Conservation (phyloP, 192 early-diverging fungal species). For the Coemansia sp. region DNA sequence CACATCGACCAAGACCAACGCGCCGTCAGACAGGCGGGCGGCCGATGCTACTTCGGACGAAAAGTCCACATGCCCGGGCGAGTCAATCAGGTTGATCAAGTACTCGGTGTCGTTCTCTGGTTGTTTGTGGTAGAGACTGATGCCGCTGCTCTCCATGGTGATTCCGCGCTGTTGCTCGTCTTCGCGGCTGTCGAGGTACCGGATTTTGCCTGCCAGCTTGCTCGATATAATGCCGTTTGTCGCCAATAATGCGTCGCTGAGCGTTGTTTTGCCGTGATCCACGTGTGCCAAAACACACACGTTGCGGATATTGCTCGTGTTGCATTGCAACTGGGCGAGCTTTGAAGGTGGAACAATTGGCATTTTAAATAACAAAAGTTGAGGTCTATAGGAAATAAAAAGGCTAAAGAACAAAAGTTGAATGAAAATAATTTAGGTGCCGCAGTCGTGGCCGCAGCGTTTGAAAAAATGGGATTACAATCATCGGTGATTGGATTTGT, state of each 20-base stretch:
- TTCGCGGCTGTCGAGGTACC: constrained; percentile 93
- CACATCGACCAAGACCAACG: constrained; percentile 91
- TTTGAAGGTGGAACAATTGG: constrained; percentile 66
- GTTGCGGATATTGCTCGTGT: constrained; percentile 78
- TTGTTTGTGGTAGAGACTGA: constrained; percentile 85
- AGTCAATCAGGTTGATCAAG: constrained; percentile 96
- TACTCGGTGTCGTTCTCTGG: constrained; percentile 61
- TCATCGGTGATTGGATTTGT: too few species aligned
- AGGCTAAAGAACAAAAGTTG: neutral
- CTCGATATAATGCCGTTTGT: constrained; percentile 97
- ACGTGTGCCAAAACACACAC: constrained; percentile 99
- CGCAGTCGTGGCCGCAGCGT: neutral
- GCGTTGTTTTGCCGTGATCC: constrained; percentile 97
- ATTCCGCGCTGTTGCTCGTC: constrained; percentile 99
- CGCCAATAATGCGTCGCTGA: constrained; percentile 92
- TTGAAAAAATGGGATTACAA: neutral
- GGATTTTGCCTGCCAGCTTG: constrained; percentile 92
- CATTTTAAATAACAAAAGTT: constrained; percentile 42
- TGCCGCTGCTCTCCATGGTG: constrained; percentile 97
- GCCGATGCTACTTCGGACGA: constrained; percentile 99
- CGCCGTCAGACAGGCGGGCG: constrained; percentile 94
- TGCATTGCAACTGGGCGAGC: constrained; percentile 68
- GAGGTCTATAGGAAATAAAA: neutral
- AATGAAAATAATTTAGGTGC: neutral
- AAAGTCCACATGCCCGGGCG: constrained; percentile 98